Base-by-base conservation (phyloP, 306 rosid species). In the Rosa persica region DNA sequence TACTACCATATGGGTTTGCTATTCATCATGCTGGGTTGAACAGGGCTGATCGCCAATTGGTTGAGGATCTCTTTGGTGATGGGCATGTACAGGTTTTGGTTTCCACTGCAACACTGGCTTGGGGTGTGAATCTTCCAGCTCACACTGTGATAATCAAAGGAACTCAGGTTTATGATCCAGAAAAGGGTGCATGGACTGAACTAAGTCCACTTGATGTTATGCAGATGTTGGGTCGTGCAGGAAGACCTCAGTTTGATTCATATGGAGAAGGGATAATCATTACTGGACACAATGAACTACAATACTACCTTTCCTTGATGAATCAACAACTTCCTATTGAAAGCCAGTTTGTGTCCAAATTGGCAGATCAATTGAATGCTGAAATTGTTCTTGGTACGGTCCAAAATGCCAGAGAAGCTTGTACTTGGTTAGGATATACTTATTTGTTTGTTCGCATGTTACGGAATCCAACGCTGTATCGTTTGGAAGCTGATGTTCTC, bases 191-290 rank as follows among this genome's bases (percentile, higher is more conserved):
- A 78, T 95, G 98, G 98, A 95, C 98, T 78, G 98, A 92, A 81
- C 87, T 94, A 7, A 92, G 96, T 84, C 98, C 98, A 79, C 89
- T 94, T 68, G 94, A 94, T 80, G 89, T 94, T 57, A 94, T 92
- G 97, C 98, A 92, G 87, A 94, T 94, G 97, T 75, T 92, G 76
- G 98, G 97, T 82, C 97, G 98, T 75, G 98, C 98, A 11, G 98
- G 98, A 72, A 95, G 98, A 85, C 98, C 98, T 40, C 98, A 95
- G 34, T 92, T 42, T 68, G 98, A 95, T 87, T 85, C 98, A 1
- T 86, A 85, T 78, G 98, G 98, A 11, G 97, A 89, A 88, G 98
- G 98, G 73, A 92, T 95, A 74, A 92, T 95, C 82, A 87, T 92
- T 80, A 92, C 98, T 43, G 93, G 96, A 49, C 97, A 95, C 74